phyloP scores from a whole-genome alignment of 2,329 filamentous ascomycete species.

The Curvularia lunata region DNA sequence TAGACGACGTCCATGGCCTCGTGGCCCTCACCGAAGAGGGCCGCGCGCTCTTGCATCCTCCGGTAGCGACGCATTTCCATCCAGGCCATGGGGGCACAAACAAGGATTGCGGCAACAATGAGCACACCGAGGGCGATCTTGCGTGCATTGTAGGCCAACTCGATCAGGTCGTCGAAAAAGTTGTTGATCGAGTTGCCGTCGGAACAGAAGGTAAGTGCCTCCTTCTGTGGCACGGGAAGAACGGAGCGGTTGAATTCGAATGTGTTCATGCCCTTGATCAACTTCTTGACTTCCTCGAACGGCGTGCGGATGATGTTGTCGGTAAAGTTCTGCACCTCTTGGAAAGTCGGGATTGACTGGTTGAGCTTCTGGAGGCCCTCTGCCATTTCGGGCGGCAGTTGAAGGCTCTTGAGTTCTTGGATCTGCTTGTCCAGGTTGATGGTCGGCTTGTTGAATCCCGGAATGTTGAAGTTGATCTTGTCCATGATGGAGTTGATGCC shows the following conservation, averaged over 20 bases:
- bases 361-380: conserved; percentile 75
- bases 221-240: conserved; percentile 84
- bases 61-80: conserved; percentile 80
- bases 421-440: conserved; percentile 72
- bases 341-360: conserved; percentile 79
- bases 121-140: conserved; percentile 80
- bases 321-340: conserved; percentile 82
- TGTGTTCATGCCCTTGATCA: conserved; percentile 71
- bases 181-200: conserved; percentile 79
- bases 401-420: conserved; percentile 70
- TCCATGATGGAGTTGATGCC: conserved; percentile 50
- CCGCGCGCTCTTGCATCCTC: conserved; percentile 71
- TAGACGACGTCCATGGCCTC: conserved; percentile 90
- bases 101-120: conserved; percentile 71
- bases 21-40: conserved; percentile 69
- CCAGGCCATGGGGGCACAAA: conserved; percentile 79
- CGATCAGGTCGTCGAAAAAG: conserved; percentile 78
- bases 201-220: conserved; percentile 85
- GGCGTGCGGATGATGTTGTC: conserved; percentile 75
- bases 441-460: conserved; percentile 56
- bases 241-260: conserved; percentile 79
- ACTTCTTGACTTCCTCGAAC: conserved; percentile 78
- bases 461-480: conserved; percentile 49
- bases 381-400: conserved; percentile 72
- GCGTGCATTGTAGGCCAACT: conserved; percentile 70